A percentile compares a stretch with the other conserved stretches of the same genome.
Evolutionary conservation across 1,284 basidiomycete genomes (phyloP).

Genomic region (Moesziomyces sp.): DNA sequence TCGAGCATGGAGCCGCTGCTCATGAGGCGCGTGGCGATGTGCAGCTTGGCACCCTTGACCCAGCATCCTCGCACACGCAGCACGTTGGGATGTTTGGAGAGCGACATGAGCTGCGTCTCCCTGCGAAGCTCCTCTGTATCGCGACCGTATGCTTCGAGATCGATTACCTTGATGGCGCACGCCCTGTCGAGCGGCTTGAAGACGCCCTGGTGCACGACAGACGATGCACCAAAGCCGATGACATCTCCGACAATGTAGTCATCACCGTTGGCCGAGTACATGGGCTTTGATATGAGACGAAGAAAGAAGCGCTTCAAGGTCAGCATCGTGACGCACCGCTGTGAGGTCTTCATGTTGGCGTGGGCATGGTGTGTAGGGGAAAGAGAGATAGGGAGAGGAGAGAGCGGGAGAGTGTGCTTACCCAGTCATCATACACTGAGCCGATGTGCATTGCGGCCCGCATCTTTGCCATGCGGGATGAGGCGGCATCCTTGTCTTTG

Average conservation of each 20-base stretch:
- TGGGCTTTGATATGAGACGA: constrained; percentile 18
- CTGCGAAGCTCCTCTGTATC: constrained; percentile 72
- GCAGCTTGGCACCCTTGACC: constrained; percentile 83
- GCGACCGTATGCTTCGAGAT: constrained; percentile 77
- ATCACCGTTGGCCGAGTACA: constrained; percentile 44
- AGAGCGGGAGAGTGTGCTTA: constrained; percentile 9
- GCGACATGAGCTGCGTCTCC: constrained; percentile 89
- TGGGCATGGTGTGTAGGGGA: not conserved
- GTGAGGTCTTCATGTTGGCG: not conserved
- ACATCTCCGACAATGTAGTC: constrained; percentile 61
- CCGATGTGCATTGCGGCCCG: constrained; percentile 72
- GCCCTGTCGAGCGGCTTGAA: constrained; percentile 73
- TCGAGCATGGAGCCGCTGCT: constrained; percentile 85
- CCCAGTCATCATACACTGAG: constrained; percentile 85
- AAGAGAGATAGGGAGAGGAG: not conserved
- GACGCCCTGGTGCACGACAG: constrained; percentile 81
- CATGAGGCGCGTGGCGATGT: constrained; percentile 89
- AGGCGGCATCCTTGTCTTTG: constrained; percentile 31
- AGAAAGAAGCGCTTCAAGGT: not conserved
- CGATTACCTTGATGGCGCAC: constrained; percentile 86
- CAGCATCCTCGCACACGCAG: constrained; percentile 87
- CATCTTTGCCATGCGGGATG: constrained; percentile 35
- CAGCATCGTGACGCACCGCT: constrained; percentile 3
- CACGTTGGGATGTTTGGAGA: constrained; percentile 92
- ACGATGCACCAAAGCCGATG: constrained; percentile 80